These are phyloP conservation scores for Tubosaeta sp. DNA, from an alignment of 768 basidiomycete species.

Conservation along the genomic window DNA sequence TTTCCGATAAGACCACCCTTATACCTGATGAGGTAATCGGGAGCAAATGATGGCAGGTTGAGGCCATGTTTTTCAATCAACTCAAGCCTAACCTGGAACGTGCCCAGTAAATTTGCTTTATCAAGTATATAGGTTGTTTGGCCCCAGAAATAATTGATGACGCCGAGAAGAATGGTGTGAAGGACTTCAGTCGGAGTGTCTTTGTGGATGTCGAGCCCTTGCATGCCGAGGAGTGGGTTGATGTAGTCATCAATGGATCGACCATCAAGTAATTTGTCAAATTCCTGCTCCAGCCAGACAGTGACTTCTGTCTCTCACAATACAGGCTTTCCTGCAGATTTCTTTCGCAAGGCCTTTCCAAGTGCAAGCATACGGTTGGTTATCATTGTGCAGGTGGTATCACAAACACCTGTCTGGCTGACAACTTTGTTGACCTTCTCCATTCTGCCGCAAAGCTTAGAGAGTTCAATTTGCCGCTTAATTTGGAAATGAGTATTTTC, in stretches of 20 bases:
- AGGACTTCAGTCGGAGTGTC: background rate
- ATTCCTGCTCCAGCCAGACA: background rate
- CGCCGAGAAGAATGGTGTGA: background rate
- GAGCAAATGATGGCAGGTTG: slow-evolving; percentile 18
- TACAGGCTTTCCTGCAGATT: background rate
- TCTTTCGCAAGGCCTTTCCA: slow-evolving; percentile 18
- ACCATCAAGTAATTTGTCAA: slow-evolving; percentile 2
- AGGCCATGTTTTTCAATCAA: slow-evolving; percentile 26
- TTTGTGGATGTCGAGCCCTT: background rate
- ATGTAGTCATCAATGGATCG: background rate
- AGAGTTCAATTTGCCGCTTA: slow-evolving; percentile 6
- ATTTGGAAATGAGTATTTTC: slow-evolving; percentile 1
- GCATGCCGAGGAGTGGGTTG: background rate
- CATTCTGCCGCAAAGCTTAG: slow-evolving; percentile 2
- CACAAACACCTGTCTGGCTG: slow-evolving; percentile 35
- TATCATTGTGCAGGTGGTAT: slow-evolving; percentile 28
- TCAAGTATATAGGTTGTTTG: slow-evolving; percentile 21
- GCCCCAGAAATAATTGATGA: slow-evolving; percentile 32
- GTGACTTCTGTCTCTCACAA: slow-evolving; percentile 2
- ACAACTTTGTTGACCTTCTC: slow-evolving; percentile 15
- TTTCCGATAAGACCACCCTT: slow-evolving; percentile 29
- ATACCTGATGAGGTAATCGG: slow-evolving; percentile 32
- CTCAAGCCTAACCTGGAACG: slow-evolving; percentile 23
- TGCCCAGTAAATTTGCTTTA: slow-evolving; percentile 12
- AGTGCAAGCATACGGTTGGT: slow-evolving; percentile 29